Evolutionary conservation across 78 protist genomes (phyloP).

Genomic region (Dictyostelium capitatum): DNA sequence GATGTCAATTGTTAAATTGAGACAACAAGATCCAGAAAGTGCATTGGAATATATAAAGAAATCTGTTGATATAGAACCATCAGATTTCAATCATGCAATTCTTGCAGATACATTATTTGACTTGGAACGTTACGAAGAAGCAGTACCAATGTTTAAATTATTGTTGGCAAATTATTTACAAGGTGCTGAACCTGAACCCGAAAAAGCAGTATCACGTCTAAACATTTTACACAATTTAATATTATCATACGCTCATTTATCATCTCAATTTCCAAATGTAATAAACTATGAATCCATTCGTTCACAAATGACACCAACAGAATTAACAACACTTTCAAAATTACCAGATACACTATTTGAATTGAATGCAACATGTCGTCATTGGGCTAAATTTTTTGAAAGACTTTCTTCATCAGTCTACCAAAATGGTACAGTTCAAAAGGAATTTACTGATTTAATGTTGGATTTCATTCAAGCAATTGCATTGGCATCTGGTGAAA

Average conservation of each 20-base stretch:
- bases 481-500: conserved; percentile 8
- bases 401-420: not conserved
- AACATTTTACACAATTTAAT: conserved; percentile 42
- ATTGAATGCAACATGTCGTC: not conserved
- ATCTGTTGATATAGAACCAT: not conserved
- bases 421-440: not conserved
- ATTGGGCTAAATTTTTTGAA: not conserved
- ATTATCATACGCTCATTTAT: not conserved
- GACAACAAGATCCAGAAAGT: not conserved
- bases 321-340: not conserved
- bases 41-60: not conserved
- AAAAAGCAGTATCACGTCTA: not conserved
- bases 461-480: conserved; percentile 1
- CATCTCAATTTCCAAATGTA: not conserved
- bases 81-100: not conserved
- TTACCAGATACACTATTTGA: conserved; percentile 31
- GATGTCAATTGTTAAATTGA: not conserved
- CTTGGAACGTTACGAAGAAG: conserved; percentile 11
- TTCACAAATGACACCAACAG: not conserved
- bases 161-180: conserved; percentile 25
- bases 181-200: conserved; percentile 31
- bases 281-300: not conserved
- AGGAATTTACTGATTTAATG: not conserved
- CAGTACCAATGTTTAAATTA: not conserved
- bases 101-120: conserved; percentile 34